Conservation (phyloP, 1,139 yeast genomes). For the Taphrina flavorubra region DNA sequence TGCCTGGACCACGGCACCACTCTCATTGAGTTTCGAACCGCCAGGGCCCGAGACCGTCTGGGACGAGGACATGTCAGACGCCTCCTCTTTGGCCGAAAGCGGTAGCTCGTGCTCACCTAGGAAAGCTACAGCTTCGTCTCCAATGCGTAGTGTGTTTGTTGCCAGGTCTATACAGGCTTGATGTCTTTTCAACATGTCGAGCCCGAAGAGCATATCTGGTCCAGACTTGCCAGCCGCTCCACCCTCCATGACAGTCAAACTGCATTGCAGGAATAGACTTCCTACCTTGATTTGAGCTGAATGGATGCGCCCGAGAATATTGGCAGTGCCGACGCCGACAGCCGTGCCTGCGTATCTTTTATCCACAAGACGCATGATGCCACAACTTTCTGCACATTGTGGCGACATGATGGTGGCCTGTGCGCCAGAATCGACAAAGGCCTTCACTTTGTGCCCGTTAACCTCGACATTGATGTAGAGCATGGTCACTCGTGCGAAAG, state of each 20-base stretch:
- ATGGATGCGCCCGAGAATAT: slow-evolving; percentile 82
- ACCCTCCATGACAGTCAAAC: slow-evolving; percentile 76
- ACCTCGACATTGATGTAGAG: slow-evolving; percentile 76
- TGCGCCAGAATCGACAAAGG: slow-evolving; percentile 97
- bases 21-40: slow-evolving; percentile 49
- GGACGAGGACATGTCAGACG: not conserved
- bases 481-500: slow-evolving; percentile 83
- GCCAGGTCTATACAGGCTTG: slow-evolving; percentile 80
- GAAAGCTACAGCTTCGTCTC: slow-evolving; percentile 72
- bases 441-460: slow-evolving; percentile 80
- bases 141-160: slow-evolving; percentile 70
- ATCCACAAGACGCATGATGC: slow-evolving; percentile 77
- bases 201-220: slow-evolving; percentile 65
- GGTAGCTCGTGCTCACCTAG: slow-evolving; percentile 77
- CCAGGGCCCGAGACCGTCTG: slow-evolving; percentile 35
- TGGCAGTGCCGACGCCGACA: slow-evolving; percentile 84
- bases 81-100: slow-evolving; percentile 49
- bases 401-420: slow-evolving; percentile 85
- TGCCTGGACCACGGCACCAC: slow-evolving; percentile 41
- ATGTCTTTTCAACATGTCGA: slow-evolving; percentile 81
- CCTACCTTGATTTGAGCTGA: slow-evolving; percentile 86
- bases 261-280: slow-evolving; percentile 69
- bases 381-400: slow-evolving; percentile 72
- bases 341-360: slow-evolving; percentile 81
- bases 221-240: slow-evolving; percentile 43